Evolutionary conservation across 257 asterid species (phyloP).

Genomic region (Primulina huaijiensis): DNA sequence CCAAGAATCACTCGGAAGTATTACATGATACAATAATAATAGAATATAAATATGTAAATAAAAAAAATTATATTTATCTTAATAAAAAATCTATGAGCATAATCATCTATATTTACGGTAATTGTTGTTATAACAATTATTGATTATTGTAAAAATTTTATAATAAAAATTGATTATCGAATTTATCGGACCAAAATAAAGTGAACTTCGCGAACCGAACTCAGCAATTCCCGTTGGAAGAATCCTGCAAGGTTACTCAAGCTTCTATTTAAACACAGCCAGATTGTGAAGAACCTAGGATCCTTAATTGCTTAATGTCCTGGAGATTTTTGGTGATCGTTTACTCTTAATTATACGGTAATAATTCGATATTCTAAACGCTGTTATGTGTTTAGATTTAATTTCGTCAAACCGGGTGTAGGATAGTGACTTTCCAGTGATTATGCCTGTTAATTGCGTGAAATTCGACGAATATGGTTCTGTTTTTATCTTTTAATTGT

Average conservation of each 20-base stretch:
- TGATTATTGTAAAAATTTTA: too few relatives aligned
- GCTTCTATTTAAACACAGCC: neutral
- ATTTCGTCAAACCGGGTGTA: neutral
- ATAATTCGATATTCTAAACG: neutral
- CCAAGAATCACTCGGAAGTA: too few relatives aligned
- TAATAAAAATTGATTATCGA: too few relatives aligned
- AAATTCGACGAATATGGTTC: neutral
- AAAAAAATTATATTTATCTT: too few relatives aligned
- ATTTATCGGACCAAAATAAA: neutral
- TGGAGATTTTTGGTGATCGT: neutral
- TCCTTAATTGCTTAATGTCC: neutral
- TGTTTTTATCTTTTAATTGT: too few relatives aligned
- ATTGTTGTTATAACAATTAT: too few relatives aligned
- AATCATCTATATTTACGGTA: too few relatives aligned
- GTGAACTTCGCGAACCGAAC: too few relatives aligned
- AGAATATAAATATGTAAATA: too few relatives aligned
- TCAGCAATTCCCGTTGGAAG: neutral
- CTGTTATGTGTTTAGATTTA: neutral
- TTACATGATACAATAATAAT: too few relatives aligned
- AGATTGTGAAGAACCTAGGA: neutral
- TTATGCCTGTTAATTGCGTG: neutral
- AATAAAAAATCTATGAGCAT: too few relatives aligned
- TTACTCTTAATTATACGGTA: neutral
- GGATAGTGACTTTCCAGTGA: neutral
- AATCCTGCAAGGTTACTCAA: neutral